These are phyloP conservation scores for Penicillium sp. DNA, from an alignment of 2,329 filamentous ascomycete species.

Conservation along the genomic window DNA sequence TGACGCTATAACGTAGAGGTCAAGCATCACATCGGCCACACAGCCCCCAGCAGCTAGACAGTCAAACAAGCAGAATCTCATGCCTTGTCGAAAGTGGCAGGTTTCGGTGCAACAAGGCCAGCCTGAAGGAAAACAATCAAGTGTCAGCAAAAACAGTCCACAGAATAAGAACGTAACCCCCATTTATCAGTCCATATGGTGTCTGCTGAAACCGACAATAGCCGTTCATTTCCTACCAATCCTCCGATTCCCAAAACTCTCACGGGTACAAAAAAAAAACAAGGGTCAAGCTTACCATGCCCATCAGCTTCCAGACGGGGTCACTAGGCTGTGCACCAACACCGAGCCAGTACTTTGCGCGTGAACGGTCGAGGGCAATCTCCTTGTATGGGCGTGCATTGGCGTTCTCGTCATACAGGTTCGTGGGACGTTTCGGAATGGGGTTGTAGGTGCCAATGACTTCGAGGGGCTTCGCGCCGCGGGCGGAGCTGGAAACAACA, in stretches of 20 bases:
- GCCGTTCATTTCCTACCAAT: background rate
- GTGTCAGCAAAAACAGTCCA: constrained; percentile 4
- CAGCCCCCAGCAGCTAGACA: background rate
- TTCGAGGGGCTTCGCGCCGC: constrained; percentile 86
- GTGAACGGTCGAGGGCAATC: constrained; percentile 75
- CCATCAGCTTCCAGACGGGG: constrained; percentile 79
- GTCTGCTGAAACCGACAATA: background rate
- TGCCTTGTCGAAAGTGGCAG: constrained; percentile 22
- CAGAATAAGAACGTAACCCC: background rate
- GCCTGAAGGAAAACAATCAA: constrained; percentile 25
- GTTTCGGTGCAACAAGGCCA: constrained; percentile 36
- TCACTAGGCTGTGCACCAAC: constrained; percentile 94
- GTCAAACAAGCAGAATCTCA: constrained; percentile 12
- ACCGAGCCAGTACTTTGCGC: constrained; percentile 93
- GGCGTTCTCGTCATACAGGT: constrained; percentile 48
- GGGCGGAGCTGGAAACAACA: constrained; percentile 64
- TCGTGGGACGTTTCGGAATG: constrained; percentile 54
- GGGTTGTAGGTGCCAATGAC: constrained; percentile 73
- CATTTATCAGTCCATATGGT: background rate
- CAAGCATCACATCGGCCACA: background rate
- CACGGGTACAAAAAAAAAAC: background rate
- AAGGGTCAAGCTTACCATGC: constrained; percentile 60
- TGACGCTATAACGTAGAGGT: background rate
- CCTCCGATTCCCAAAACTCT: background rate
- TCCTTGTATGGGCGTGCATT: constrained; percentile 80